These are phyloP conservation scores for Helotiales sp. DNA, from an alignment of 2,329 filamentous ascomycete genomes.

Conservation along the genomic window DNA sequence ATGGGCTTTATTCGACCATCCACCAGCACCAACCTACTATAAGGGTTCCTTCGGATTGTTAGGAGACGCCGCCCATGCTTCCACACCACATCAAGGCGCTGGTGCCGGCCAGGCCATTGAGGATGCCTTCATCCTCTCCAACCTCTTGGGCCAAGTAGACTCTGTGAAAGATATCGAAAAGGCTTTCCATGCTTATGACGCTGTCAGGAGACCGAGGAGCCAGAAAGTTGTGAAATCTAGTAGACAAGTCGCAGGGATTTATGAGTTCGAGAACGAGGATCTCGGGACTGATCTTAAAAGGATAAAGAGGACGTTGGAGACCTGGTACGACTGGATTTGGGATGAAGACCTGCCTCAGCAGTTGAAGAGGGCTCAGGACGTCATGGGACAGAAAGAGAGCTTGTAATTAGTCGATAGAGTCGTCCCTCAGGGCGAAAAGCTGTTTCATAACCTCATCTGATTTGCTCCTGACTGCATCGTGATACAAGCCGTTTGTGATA, in stretches of 20 bases:
- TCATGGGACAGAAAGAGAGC: slow-evolving; percentile 29
- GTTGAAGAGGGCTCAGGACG: slow-evolving; percentile 39
- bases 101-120: slow-evolving; percentile 60
- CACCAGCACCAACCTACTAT: slow-evolving; percentile 42
- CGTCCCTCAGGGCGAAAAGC: slow-evolving; percentile 75
- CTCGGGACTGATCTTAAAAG: slow-evolving; percentile 38
- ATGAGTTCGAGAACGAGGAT: slow-evolving; percentile 45
- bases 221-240: slow-evolving; percentile 34
- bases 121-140: slow-evolving; percentile 46
- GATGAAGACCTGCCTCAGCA: slow-evolving; percentile 36
- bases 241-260: slow-evolving; percentile 34
- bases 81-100: slow-evolving; percentile 59
- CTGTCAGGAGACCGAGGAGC: slow-evolving; percentile 41
- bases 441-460: slow-evolving; percentile 75
- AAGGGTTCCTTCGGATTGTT: slow-evolving; percentile 48
- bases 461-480: slow-evolving; percentile 75
- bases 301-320: slow-evolving; percentile 38
- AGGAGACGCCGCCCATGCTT: slow-evolving; percentile 64
- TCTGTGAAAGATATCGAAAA: slow-evolving; percentile 38
- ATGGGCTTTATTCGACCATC: slow-evolving; percentile 50
- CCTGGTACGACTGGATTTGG: slow-evolving; percentile 40
- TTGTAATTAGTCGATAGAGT: slow-evolving; percentile 52
- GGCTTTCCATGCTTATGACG: slow-evolving; percentile 53
- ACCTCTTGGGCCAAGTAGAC: slow-evolving; percentile 45
- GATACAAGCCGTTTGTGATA: slow-evolving; percentile 84